phyloP scores from a whole-genome alignment of 768 basidiomycete species.

The Favolaschia claudopus region DNA sequence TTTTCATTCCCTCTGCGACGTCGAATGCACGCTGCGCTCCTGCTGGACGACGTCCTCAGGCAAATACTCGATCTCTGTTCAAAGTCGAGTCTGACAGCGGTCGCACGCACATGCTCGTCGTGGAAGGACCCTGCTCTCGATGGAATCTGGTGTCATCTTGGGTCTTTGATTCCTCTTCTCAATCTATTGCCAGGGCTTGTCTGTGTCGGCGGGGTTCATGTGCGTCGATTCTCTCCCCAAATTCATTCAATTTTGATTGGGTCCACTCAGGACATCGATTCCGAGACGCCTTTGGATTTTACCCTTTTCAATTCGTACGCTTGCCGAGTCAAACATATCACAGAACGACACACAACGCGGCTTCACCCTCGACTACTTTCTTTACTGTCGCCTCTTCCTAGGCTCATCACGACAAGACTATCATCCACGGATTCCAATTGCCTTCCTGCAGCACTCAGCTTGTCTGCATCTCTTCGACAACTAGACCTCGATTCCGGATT shows the following conservation, averaged over 20 bases:
- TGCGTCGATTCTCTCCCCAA: slow-evolving; percentile 30
- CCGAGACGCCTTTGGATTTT: slow-evolving; percentile 29
- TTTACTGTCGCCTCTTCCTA: slow-evolving; percentile 35
- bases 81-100: slow-evolving; percentile 40
- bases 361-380: slow-evolving; percentile 34
- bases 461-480: slow-evolving; percentile 41
- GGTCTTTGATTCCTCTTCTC: slow-evolving; percentile 50
- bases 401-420: slow-evolving; percentile 38
- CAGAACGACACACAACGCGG: slow-evolving; percentile 36
- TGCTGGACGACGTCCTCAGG: slow-evolving; percentile 59
- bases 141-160: slow-evolving; percentile 50
- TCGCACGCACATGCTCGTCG: slow-evolving; percentile 51
- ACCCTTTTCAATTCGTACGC: slow-evolving; percentile 43
- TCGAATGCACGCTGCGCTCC: slow-evolving; percentile 51
- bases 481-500: slow-evolving; percentile 53
- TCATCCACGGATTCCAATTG: slow-evolving; percentile 34
- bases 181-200: slow-evolving; percentile 43
- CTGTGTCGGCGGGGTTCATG: slow-evolving; percentile 40
- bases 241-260: too few relatives aligned
- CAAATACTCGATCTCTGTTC: slow-evolving; percentile 46
- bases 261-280: background rate
- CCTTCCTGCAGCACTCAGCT: slow-evolving; percentile 38
- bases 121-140: slow-evolving; percentile 61
- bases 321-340: slow-evolving; percentile 44
- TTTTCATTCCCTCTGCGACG: background rate